phyloP scores from a whole-genome alignment of 2,329 filamentous ascomycete genomes.

The Ceratocystis ficicola region DNA sequence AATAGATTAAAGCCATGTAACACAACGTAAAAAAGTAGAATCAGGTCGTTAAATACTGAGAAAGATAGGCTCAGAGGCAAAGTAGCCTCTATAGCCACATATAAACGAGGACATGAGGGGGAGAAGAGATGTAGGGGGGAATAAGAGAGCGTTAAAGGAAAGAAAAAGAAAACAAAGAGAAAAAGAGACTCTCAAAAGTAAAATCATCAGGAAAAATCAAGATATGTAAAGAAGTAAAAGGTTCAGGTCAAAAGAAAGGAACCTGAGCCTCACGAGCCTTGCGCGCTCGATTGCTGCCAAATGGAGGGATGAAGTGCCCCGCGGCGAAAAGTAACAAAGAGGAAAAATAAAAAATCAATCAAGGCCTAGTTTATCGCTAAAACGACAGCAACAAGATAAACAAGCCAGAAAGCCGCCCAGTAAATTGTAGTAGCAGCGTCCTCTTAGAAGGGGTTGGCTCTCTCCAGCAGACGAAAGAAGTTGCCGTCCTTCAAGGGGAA shows the following conservation, averaged over 20 bases:
- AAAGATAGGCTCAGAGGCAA: background rate
- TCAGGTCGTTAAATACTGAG: background rate
- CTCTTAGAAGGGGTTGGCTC: constrained; percentile 21
- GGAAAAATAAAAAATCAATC: background rate
- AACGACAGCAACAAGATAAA: background rate
- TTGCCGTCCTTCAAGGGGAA: constrained; percentile 32
- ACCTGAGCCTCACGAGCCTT: background rate
- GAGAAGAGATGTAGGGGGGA: background rate
- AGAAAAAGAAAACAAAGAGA: background rate
- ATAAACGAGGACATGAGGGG: background rate
- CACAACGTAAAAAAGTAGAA: background rate
- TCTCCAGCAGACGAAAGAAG: constrained; percentile 26
- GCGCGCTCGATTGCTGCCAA: background rate
- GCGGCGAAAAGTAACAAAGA: constrained; percentile 1
- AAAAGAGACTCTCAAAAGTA: background rate
- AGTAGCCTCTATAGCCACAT: background rate
- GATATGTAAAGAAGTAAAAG: background rate
- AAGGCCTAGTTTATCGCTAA: background rate
- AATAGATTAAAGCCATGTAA: background rate
- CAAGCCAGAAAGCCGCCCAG: background rate
- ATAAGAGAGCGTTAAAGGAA: background rate
- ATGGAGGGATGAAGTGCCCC: background rate
- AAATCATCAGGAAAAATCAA: background rate
- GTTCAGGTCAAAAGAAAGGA: no score
- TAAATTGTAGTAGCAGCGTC: background rate